These are phyloP conservation scores for Aspergillus hortae DNA, from an alignment of 2,329 filamentous ascomycete genomes.

Conservation along the genomic window DNA sequence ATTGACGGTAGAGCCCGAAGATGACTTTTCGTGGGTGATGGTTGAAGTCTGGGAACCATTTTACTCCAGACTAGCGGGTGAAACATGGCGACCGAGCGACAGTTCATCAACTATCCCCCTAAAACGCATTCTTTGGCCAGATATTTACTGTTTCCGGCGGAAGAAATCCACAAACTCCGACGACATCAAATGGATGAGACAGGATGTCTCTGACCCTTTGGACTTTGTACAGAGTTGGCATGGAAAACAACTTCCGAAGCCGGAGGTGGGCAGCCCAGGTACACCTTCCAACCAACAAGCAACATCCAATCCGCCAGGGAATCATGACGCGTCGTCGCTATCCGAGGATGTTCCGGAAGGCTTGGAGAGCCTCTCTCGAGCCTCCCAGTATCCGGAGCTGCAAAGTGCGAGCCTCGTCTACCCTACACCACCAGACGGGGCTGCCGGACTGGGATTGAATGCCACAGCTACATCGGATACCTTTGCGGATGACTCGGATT, in stretches of 20 bases:
- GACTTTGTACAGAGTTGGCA: constrained; percentile 43
- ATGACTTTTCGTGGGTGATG: constrained; percentile 38
- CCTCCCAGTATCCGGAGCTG: constrained; percentile 39
- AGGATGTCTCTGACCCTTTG: constrained; percentile 34
- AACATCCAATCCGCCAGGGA: constrained; percentile 14
- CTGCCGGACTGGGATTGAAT: constrained; percentile 29
- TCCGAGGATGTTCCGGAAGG: constrained; percentile 25
- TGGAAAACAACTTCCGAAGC: constrained; percentile 21
- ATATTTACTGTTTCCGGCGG: constrained; percentile 41
- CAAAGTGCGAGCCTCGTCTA: constrained; percentile 46
- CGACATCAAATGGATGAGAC: constrained; percentile 16
- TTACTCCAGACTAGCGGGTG: constrained; percentile 34
- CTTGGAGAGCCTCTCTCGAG: constrained; percentile 38
- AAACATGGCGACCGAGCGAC: constrained; percentile 25
- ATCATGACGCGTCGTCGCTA: constrained; percentile 22
- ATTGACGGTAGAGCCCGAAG: constrained; percentile 24
- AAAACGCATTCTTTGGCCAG: constrained; percentile 45
- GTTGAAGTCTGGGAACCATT: constrained; percentile 41
- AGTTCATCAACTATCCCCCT: constrained; percentile 28
- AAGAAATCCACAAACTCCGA: constrained; percentile 17
- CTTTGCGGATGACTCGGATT: constrained; percentile 27
- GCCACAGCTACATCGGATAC: constrained; percentile 26
- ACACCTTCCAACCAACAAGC: constrained; percentile 17
- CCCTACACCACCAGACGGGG: constrained; percentile 53
- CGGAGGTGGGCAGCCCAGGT: constrained; percentile 15